These are phyloP conservation scores for Aureococcus anophagefferens DNA, from an alignment of 108 stramenopile genomes.

Conservation along the genomic window DNA sequence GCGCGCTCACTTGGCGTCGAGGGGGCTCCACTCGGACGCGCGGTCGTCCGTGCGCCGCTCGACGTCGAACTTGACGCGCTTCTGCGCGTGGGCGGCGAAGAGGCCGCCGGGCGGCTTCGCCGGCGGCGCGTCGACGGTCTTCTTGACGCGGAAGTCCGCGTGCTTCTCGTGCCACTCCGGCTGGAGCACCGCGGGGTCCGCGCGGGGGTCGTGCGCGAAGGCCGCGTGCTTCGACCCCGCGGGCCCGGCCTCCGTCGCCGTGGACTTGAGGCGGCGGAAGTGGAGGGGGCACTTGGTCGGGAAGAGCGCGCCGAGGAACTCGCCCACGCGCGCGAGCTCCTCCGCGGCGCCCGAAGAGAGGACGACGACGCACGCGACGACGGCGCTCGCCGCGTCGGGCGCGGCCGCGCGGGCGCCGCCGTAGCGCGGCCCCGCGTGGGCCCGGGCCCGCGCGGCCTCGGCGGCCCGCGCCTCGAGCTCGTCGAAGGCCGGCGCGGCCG, in stretches of 20 bases:
- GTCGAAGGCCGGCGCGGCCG: not conserved
- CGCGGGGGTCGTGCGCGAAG: too few relatives aligned
- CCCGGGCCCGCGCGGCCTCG: too few relatives aligned
- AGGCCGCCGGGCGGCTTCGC: too few relatives aligned
- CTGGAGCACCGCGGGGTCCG: not conserved
- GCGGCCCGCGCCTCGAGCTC: not conserved
- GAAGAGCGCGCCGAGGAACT: not conserved
- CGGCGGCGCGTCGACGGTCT: too few relatives aligned
- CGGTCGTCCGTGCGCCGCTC: too few relatives aligned
- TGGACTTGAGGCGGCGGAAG: not conserved
- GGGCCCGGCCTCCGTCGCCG: too few relatives aligned
- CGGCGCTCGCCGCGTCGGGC: not conserved
- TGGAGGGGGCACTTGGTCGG: not conserved
- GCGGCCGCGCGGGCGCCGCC: too few relatives aligned
- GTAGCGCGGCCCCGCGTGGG: too few relatives aligned
- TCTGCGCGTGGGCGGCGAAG: too few relatives aligned
- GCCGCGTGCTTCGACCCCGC: not conserved
- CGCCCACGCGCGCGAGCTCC: not conserved
- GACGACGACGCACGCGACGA: not conserved
- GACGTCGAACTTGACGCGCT: too few relatives aligned
- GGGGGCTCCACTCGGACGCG: too few relatives aligned
- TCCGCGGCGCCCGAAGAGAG: not conserved
- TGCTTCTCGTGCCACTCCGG: not conserved
- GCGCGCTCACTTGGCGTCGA: too few relatives aligned
- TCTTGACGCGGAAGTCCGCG: not conserved